Evolutionary conservation across 768 basidiomycete species (phyloP).

Genomic region (Crassisporium funariophilum): DNA sequence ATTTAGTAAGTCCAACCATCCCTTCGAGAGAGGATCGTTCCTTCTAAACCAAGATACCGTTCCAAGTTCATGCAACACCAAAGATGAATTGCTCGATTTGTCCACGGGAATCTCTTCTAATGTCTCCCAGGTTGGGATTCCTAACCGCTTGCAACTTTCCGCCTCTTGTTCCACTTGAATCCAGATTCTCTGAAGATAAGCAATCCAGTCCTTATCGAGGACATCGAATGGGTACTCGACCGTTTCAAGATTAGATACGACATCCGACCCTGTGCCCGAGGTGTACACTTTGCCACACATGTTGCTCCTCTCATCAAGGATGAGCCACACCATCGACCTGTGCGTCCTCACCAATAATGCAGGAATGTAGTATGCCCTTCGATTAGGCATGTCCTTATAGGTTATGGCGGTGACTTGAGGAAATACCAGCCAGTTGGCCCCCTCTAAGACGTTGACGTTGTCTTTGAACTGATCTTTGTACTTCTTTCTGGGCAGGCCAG

Average conservation of each 20-base stretch:
- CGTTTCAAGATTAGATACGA: too few relatives aligned
- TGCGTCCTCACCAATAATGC: conserved; percentile 1
- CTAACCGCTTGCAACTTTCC: too few relatives aligned
- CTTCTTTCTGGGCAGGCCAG: conserved; percentile 6
- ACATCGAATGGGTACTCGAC: too few relatives aligned
- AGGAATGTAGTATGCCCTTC: not conserved
- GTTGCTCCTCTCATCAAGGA: conserved; percentile 1
- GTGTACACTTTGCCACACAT: conserved; percentile 4
- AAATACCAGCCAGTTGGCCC: conserved; percentile 1
- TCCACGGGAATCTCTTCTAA: too few relatives aligned
- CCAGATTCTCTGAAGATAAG: not conserved
- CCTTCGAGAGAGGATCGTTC: conserved; percentile 7
- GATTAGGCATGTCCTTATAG: not conserved
- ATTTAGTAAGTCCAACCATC: too few relatives aligned
- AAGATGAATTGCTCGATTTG: not conserved
- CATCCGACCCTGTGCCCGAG: too few relatives aligned
- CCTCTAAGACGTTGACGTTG: not conserved
- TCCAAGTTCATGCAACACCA: not conserved
- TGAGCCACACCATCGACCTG: not conserved
- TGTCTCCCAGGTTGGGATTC: too few relatives aligned
- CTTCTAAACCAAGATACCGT: not conserved
- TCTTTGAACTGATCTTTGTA: not conserved
- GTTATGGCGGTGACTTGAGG: conserved; percentile 3
- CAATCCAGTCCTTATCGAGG: too few relatives aligned
- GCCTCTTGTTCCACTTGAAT: too few relatives aligned